A percentile compares a stretch with the other conserved stretches of the same genome.
phyloP scores from a whole-genome alignment of 2,329 filamentous ascomycete species.

The Lasiodiplodia theobromae region DNA sequence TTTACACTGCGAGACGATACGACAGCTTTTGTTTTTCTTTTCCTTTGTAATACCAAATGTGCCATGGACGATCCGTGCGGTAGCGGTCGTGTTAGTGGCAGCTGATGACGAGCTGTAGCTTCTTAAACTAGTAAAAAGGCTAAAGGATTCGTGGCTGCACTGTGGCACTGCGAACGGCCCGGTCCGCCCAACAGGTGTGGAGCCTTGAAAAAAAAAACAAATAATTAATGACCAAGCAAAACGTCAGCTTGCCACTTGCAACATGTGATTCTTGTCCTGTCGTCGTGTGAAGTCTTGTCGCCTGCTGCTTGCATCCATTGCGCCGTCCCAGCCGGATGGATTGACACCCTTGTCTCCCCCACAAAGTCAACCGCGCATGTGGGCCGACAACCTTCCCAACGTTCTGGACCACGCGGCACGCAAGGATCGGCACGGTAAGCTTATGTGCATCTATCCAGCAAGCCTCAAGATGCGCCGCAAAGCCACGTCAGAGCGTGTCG shows the following conservation, averaged over 20 bases:
- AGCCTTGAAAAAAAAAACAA: no score
- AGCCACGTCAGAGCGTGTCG: background rate
- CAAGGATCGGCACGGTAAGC: background rate
- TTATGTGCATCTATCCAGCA: background rate
- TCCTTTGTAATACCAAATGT: background rate
- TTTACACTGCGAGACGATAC: background rate
- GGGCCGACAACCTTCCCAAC: background rate
- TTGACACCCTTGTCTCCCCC: background rate
- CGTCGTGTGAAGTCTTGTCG: background rate
- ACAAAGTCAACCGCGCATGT: background rate
- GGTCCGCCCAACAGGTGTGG: background rate
- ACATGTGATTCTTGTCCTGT: background rate
- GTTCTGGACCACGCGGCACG: background rate
- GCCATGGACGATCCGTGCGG: background rate
- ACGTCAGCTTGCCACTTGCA: background rate
- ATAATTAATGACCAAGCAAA: background rate
- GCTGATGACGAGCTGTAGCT: background rate
- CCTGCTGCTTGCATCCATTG: background rate
- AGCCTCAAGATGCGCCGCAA: background rate
- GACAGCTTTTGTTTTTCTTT: background rate
- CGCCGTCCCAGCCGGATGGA: background rate
- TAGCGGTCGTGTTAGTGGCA: background rate
- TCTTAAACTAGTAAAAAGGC: background rate
- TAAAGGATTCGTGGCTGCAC: background rate
- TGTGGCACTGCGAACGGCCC: background rate